Evolutionary conservation across 2,329 filamentous ascomycete genomes (phyloP), one percentile per base, ranked within the genome.

Genomic region (Ascomycota sp.): DNA sequence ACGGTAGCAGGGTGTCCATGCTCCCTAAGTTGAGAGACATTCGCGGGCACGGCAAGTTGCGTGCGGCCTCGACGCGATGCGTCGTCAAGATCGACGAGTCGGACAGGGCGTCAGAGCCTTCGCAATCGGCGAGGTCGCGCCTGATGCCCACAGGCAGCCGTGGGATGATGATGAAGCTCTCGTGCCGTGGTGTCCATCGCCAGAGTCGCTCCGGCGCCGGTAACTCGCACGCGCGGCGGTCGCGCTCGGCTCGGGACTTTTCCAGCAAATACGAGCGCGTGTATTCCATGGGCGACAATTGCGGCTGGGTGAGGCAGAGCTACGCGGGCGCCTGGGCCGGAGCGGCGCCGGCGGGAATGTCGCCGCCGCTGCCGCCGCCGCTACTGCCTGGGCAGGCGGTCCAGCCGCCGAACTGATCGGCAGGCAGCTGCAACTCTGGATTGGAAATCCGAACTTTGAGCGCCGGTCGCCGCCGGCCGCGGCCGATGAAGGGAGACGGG

Each of bases 261-360:
- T 52, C 46, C 3, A 57, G 33, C 22, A 53, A 40, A 28, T 49
- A 52, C 5, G 45, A 36, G 7, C 54, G 45, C 7, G 43, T 33
- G 28, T 56, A 56, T 26, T 57, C 54, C 51, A 57, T 54, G 1
- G 52, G 50, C 1, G 53, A 55, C 4, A 57, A 29, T 1, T 51
- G 45, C 1, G 52, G 50, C 13, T 36, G 31, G 4, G 29, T 35
- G 13, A 53, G 32, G 11, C 7, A 24, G 27, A 34, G n/a, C n/a
- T n/a, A n/a, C n/a, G n/a, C n/a, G n/a, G n/a, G n/a, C n/a, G n/a
- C n/a, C n/a, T n/a, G n/a, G n/a, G n/a, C n/a, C n/a, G n/a, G n/a
- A n/a, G n/a, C n/a, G n/a, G 27, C 19, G 4, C 13, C 17, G 5
- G 17, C 13, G 27, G 20, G 4, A 20, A 8, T 23, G 20, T 7